phyloP scores from a whole-genome alignment of 768 basidiomycete genomes.

The Lentinula guzmanii region DNA sequence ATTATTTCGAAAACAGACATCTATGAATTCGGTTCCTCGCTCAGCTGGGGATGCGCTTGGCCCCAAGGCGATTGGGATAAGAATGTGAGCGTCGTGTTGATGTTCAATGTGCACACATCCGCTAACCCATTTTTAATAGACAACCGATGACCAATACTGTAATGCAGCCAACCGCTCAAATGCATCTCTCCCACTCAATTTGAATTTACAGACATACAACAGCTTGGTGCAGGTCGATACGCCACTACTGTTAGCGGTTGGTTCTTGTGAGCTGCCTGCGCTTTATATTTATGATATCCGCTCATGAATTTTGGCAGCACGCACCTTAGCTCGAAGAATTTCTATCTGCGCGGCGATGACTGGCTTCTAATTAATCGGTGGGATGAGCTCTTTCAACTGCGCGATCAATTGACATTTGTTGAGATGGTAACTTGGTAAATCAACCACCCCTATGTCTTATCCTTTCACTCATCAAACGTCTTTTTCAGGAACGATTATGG shows the following conservation, averaged over 20 bases:
- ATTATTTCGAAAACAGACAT: neutral
- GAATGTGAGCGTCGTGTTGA: constrained; percentile 23
- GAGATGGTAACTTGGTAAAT: constrained; percentile 66
- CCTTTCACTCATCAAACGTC: neutral
- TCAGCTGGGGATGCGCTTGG: constrained; percentile 60
- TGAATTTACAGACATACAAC: constrained; percentile 29
- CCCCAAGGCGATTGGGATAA: constrained; percentile 41
- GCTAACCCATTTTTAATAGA: constrained; percentile 18
- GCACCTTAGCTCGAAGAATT: constrained; percentile 57
- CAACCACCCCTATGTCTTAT: neutral
- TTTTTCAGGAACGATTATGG: constrained; percentile 62
- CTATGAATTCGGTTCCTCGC: neutral
- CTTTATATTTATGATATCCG: neutral
- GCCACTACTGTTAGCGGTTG: constrained; percentile 41
- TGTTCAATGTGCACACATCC: no score
- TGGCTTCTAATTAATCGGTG: constrained; percentile 66
- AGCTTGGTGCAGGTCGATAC: constrained; percentile 33
- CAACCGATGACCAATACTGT: constrained; percentile 46
- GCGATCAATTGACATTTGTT: constrained; percentile 46
- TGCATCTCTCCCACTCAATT: neutral
- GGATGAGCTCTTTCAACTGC: constrained; percentile 60
- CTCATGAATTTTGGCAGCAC: constrained; percentile 25
- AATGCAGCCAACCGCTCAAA: neutral
- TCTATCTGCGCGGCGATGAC: constrained; percentile 58
- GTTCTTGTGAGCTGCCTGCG: constrained; percentile 32